Percentiles rank a stretch among this genome's conserved stretches.
phyloP scores from a whole-genome alignment of 2,329 filamentous ascomycete genomes.

The Stromatinia cepivora region DNA sequence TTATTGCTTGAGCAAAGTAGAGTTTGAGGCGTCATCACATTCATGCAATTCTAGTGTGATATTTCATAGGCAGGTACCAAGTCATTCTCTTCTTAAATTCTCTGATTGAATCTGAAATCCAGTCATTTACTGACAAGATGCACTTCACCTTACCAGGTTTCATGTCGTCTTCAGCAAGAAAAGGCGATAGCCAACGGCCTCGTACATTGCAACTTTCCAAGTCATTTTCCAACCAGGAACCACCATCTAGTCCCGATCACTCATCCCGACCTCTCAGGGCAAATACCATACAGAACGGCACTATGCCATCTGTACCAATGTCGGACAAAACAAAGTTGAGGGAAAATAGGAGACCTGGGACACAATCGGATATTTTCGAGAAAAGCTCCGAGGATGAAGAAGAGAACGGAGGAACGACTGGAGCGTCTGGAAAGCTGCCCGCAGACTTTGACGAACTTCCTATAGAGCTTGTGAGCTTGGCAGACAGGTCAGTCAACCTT shows the following conservation, averaged over 20 bases:
- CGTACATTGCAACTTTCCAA: constrained; percentile 42
- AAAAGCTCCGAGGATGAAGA: constrained; percentile 43
- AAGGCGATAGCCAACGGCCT: constrained; percentile 36
- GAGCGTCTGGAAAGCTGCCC: constrained; percentile 33
- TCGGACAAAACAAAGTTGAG: constrained; percentile 27
- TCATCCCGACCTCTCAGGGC: constrained; percentile 34
- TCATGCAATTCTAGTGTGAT: constrained; percentile 35
- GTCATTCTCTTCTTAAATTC: constrained; percentile 12
- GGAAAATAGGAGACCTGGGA: constrained; percentile 30
- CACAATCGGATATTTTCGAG: constrained; percentile 42
- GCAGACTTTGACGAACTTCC: constrained; percentile 81
- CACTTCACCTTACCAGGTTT: constrained; percentile 38
- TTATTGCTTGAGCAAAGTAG: constrained; percentile 32
- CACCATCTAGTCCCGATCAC: constrained; percentile 29
- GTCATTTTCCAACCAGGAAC: constrained; percentile 44
- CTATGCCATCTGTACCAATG: constrained; percentile 27
- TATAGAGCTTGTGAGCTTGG: constrained; percentile 87
- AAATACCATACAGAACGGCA: constrained; percentile 40
- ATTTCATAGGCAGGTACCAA: constrained; percentile 28
- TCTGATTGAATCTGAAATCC: constrained; percentile 23
- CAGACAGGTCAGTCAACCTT: constrained; percentile 65
- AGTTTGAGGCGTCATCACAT: constrained; percentile 38
- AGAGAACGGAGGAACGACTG: constrained; percentile 31
- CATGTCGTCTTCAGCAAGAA: constrained; percentile 38
- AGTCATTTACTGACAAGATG: constrained; percentile 38